Percentiles rank a stretch among this genome's conserved stretches.
These are phyloP conservation scores for Daedaleopsis sinensis DNA, from an alignment of 768 basidiomycete genomes.

Conservation along the genomic window DNA sequence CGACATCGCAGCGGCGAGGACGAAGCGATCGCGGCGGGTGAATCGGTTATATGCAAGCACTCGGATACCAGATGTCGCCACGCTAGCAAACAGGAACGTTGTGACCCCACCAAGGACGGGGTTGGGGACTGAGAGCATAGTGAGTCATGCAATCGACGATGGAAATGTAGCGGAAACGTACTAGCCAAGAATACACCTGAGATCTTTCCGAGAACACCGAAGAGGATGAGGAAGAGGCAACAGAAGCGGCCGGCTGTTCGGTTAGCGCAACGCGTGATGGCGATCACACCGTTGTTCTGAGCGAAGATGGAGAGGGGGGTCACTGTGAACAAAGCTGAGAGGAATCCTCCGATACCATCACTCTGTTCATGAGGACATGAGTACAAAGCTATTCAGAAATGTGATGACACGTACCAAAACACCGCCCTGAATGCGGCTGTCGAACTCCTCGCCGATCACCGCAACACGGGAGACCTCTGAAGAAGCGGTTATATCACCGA, in stretches of 20 bases:
- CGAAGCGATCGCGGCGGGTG: conserved; percentile 65
- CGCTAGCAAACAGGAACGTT: conserved; percentile 83
- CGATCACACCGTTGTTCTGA: conserved; percentile 84
- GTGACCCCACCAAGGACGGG: conserved; percentile 85
- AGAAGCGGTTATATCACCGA: conserved; percentile 83
- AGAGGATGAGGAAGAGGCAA: conserved; percentile 77
- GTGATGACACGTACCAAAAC: conserved; percentile 48
- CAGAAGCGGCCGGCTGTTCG: conserved; percentile 79
- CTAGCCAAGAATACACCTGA: conserved; percentile 84
- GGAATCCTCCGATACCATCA: conserved; percentile 80
- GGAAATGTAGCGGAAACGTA: conserved; percentile 28
- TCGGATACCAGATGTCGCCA: conserved; percentile 69
- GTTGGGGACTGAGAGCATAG: conserved; percentile 56
- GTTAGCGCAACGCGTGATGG: conserved; percentile 84
- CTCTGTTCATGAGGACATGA: conserved; percentile 40
- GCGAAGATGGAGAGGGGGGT: conserved; percentile 82
- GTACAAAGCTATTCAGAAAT: background rate
- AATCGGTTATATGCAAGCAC: conserved; percentile 65
- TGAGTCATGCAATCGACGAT: background rate
- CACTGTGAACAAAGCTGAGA: conserved; percentile 81
- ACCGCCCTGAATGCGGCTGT: conserved; percentile 82
- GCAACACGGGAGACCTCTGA: conserved; percentile 79
- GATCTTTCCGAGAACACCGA: conserved; percentile 80
- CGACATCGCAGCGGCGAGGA: conserved; percentile 68
- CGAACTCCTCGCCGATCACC: conserved; percentile 77